Conservation (phyloP, 768 basidiomycete genomes). For the Epithele typhae region DNA sequence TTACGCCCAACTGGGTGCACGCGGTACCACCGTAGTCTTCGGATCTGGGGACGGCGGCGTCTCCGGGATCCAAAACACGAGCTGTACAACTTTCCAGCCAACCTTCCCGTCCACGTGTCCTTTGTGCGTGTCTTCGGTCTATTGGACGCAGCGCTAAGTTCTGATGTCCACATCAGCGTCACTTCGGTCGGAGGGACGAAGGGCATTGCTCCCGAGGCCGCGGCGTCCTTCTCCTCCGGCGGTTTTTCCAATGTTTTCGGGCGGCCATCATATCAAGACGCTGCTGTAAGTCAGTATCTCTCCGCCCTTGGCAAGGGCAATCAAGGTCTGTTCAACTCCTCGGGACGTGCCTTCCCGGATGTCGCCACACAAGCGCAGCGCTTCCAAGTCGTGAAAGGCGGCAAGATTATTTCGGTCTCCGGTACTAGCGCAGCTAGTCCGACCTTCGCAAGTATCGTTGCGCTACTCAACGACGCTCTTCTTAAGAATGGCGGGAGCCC, state of each 20-base stretch:
- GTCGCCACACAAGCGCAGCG: conserved; percentile 41
- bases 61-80: conserved; percentile 23
- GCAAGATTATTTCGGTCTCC: conserved; percentile 33
- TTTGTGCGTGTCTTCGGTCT: conserved; percentile 22
- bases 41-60: conserved; percentile 34
- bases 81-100: conserved; percentile 30
- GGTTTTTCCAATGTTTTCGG: conserved; percentile 20
- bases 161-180: too few species aligned
- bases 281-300: conserved; percentile 3
- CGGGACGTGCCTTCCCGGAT: conserved; percentile 37
- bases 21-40: conserved; percentile 31
- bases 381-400: conserved; percentile 55
- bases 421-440: conserved; percentile 37
- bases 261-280: conserved; percentile 13
- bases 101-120: conserved; percentile 33
- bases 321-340: conserved; percentile 24
- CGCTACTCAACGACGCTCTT: conserved; percentile 32
- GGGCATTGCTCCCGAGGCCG: conserved; percentile 11
- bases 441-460: conserved; percentile 26
- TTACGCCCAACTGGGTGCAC: conserved; percentile 27
- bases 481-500: conserved; percentile 24
- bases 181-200: conserved; percentile 14
- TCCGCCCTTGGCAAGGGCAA: conserved; percentile 19
- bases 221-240: conserved; percentile 16
- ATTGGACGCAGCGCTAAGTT: too few species aligned